These are phyloP conservation scores for Phaeophleospora eucalypticola DNA, from an alignment of 2,329 filamentous ascomycete genomes.

Conservation along the genomic window DNA sequence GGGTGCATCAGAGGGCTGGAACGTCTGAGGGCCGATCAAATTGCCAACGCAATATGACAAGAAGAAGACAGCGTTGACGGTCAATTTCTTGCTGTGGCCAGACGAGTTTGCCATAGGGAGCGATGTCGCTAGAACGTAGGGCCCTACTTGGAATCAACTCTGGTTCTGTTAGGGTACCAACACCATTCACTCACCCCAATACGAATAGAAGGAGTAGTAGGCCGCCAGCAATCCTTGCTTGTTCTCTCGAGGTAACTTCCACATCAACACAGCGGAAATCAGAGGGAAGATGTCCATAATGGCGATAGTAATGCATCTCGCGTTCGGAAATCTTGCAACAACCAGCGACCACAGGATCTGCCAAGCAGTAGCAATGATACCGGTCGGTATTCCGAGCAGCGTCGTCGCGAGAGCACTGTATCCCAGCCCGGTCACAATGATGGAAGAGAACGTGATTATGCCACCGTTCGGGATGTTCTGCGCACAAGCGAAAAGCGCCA, in stretches of 20 bases:
- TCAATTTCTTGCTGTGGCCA: slow-evolving; percentile 34
- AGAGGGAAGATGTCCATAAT: slow-evolving; percentile 27
- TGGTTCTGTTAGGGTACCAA: too few species aligned
- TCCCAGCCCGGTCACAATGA: slow-evolving; percentile 16
- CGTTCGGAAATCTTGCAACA: slow-evolving; percentile 8
- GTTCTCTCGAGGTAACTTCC: slow-evolving; percentile 35
- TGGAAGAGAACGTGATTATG: slow-evolving; percentile 13
- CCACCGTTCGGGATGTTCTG: slow-evolving; percentile 19
- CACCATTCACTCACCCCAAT: slow-evolving; percentile 18
- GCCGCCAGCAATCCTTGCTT: slow-evolving; percentile 34
- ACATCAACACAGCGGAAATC: slow-evolving; percentile 31
- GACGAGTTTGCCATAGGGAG: slow-evolving; percentile 31
- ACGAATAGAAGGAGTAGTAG: slow-evolving; percentile 39
- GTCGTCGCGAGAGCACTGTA: slow-evolving; percentile 12
- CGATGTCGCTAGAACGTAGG: slow-evolving; percentile 33
- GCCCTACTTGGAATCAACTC: too few species aligned
- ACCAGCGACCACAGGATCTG: slow-evolving; percentile 8
- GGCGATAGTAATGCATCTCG: slow-evolving; percentile 24
- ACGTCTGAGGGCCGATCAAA: slow-evolving; percentile 11
- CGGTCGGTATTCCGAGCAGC: slow-evolving; percentile 15
- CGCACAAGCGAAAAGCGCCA: slow-evolving; percentile 13
- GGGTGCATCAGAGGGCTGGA: slow-evolving; percentile 10
- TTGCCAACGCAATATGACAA: slow-evolving; percentile 29
- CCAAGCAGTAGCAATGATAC: slow-evolving; percentile 13
- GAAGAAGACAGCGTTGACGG: slow-evolving; percentile 30